phyloP scores from a whole-genome alignment of 441 rosid species.

The Pelargonium citronellum region DNA sequence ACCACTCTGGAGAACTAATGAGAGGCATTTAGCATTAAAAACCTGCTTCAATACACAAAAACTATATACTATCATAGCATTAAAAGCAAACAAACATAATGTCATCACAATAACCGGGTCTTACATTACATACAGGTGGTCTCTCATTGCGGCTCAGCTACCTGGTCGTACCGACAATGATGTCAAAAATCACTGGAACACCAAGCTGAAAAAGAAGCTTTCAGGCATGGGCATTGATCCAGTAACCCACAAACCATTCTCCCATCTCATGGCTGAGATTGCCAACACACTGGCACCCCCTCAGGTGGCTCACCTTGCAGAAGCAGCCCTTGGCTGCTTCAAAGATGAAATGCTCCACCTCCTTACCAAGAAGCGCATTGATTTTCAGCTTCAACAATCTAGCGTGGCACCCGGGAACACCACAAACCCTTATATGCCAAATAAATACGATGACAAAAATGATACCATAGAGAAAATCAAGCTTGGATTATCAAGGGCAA shows the following conservation, averaged over 20 bases:
- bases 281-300: conserved; percentile 89
- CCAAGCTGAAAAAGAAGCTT: conserved; percentile 87
- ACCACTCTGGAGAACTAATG: too few relatives aligned
- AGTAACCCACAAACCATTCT: conserved; percentile 93
- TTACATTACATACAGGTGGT: conserved; percentile 49
- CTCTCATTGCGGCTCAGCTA: conserved; percentile 84
- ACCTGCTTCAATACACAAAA: too few relatives aligned
- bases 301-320: conserved; percentile 82
- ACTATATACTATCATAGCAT: too few relatives aligned
- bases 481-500: conserved; percentile 53
- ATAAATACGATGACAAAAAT: conserved; percentile 36
- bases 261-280: conserved; percentile 96
- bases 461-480: conserved; percentile 52
- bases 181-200: conserved; percentile 91
- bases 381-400: conserved; percentile 68
- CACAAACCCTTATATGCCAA: background rate
- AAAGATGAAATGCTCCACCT: conserved; percentile 98
- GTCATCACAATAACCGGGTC: too few relatives aligned
- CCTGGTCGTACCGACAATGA: conserved; percentile 93
- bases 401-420: conserved; percentile 17
- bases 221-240: conserved; percentile 96
- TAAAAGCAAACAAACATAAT: too few relatives aligned
- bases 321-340: conserved; percentile 93
- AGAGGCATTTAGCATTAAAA: too few relatives aligned
- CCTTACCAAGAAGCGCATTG: conserved; percentile 80